phyloP scores from a whole-genome alignment of 345 rosid genomes.

The Sonneratia alba region DNA sequence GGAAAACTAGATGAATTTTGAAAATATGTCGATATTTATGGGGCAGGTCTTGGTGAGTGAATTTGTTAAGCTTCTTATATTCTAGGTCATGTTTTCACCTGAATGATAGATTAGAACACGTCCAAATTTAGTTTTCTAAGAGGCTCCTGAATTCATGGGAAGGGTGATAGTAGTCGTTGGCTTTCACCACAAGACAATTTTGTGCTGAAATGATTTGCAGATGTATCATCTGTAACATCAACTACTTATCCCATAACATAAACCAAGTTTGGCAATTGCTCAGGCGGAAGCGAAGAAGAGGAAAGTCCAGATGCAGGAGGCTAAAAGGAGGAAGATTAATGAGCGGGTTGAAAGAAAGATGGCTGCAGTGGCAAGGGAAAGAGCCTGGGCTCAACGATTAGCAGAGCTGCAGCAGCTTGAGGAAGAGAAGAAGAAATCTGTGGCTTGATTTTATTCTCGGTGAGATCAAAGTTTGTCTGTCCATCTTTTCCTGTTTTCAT shows the following conservation, averaged over 20 bases:
- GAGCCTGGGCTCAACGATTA: constrained; percentile 76
- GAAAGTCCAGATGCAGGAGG: constrained; percentile 71
- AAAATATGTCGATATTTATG: background rate
- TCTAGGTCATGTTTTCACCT: background rate
- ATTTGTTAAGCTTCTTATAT: background rate
- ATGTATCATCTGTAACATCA: background rate
- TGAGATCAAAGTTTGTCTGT: background rate
- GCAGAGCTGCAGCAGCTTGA: constrained; percentile 62
- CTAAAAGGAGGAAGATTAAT: constrained; percentile 61
- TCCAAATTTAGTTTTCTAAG: background rate
- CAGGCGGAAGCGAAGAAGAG: constrained; percentile 96
- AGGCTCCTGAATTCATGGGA: background rate
- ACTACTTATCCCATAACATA: background rate
- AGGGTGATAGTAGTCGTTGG: background rate
- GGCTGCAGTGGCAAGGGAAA: constrained; percentile 89
- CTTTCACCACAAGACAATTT: background rate
- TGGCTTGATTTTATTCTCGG: constrained; percentile 21
- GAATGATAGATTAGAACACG: background rate
- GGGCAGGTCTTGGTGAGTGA: background rate
- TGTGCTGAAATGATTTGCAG: background rate
- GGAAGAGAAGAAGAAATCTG: constrained; percentile 64
- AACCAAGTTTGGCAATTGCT: constrained; percentile 3
- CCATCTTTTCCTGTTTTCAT: constrained; percentile 8
- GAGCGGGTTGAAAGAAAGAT: constrained; percentile 28
- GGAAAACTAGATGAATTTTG: background rate